Base-by-base conservation (phyloP, 257 asterid genomes). In the Capsicum pubescens region DNA sequence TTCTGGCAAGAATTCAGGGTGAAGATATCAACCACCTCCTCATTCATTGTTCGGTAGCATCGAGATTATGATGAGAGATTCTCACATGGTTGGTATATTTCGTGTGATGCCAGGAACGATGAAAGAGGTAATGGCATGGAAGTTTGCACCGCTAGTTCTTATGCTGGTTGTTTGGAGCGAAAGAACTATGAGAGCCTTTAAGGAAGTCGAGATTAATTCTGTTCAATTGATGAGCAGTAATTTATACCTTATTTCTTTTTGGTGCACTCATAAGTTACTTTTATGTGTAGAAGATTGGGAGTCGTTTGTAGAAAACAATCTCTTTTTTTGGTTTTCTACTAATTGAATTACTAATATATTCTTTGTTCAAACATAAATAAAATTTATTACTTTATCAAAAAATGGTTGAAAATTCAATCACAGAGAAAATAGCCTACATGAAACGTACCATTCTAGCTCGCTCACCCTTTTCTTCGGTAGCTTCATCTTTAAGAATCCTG, bases 381-480 rank as follows among this genome's bases (percentile, higher is more conserved):
- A 16, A 57, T 15, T 57, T 57, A 57, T 6, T 57, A 57, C 19
- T 57, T 16, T 15, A 15, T 57, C 0, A 15, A 26, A 26, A 26
- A 32, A 64, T 5, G 42, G 71, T 26, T 26, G 17, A 64, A n/a
- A 26, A 32, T 12, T 26, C 46, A 64, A 36, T 32, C 44, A 32
- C 6, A 26, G 46, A 63, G 70, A 10, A 21, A 63, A 63, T 26
- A 64, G 71, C 58, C 56, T 11, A 82, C 59, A 79, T 64, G 71
- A 86, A 32, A 85, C 94, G 88, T 78, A 94, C 98, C 98, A 94
- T 91, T 87, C 97, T 89, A 74, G 97, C 98, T 46, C 97, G 93
- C 81, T 94, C 98, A 48, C 98, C 97, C 97, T 94, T 94, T 84
- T 94, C 97, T 87, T 94, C 98, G 0, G 93, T 94, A 57, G 98